Base-by-base conservation (phyloP, 768 basidiomycete genomes). In the Rhodotorula taiwanensis region DNA sequence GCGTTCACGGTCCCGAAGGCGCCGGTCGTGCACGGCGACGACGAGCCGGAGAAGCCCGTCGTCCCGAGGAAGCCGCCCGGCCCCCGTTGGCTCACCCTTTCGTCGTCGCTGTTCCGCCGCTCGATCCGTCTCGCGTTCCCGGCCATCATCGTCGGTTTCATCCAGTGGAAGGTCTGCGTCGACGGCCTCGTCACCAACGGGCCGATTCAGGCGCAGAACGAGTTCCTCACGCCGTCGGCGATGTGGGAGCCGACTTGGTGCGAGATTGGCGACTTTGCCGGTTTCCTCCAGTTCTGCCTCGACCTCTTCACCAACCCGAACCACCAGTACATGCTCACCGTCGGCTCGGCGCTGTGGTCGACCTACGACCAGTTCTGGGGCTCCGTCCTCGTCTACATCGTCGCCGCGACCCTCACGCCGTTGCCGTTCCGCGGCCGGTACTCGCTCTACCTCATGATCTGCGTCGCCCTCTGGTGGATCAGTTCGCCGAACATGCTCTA, bases 341-440 rank as follows among this genome's bases (percentile, higher is more conserved):
- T 69, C 44, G 73, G 73, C 30, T 71, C 72, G n/a, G 71, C 71
- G 25, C 70, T 74, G 16, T 74, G 73, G 73, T 67, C 73, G n/a
- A 74, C 72, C 2, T 74, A 73, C 70, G 73, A 74, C 52, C 73
- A 73, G 58, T 74, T 74, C 64, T 74, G 73, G 73, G 73, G 73
- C 16, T 72, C 71, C 36, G 70, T 72, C 53, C 62, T 74, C 58
- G 71, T 72, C 62, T 74, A 74, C 66, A 70, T 74, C 62, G 60
- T 74, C 55, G 72, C 69, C 58, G 69, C 67, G 21, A 66, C 70
- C 44, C 62, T 73, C 52, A 72, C 73, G 15, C 72, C 72, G 30
- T 58, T 74, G 25, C 72, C 73, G 23, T 55, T 52, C 51, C 71
- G 71, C 55, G 71, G 73, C 21, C 65, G 73, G 15, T 74, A 73